Percentiles rank a stretch among this genome's conserved stretches.
phyloP scores from a whole-genome alignment of 2,329 filamentous ascomycete genomes.

The Xylariaceae sp. region DNA sequence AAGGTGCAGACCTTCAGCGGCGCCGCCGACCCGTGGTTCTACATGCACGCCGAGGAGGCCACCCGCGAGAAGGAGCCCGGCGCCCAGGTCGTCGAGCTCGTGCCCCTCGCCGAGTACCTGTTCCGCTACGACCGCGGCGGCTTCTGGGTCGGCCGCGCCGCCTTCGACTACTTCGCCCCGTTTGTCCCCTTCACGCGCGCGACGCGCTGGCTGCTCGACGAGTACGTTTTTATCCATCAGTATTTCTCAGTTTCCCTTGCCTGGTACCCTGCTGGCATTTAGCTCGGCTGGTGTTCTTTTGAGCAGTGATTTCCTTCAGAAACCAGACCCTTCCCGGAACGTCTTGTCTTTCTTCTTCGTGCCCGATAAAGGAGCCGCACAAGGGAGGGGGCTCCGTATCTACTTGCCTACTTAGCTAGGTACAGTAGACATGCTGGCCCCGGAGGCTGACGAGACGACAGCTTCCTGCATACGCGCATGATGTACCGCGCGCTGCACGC shows the following conservation, averaged over 20 bases:
- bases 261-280: too few species aligned
- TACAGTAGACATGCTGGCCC: too few species aligned
- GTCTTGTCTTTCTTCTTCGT: too few species aligned
- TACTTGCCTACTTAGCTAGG: too few species aligned
- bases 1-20: conserved; percentile 34
- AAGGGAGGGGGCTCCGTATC: too few species aligned
- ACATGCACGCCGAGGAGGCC: conserved; percentile 55
- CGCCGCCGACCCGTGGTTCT: conserved; percentile 67
- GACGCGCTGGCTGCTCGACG: conserved; percentile 62
- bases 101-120: conserved; percentile 65
- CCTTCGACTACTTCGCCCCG: conserved; percentile 58
- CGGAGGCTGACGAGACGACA: too few species aligned
- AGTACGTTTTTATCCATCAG: too few species aligned
- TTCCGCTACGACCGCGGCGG: conserved; percentile 70
- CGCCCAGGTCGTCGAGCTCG: conserved; percentile 39
- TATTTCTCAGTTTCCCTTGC: too few species aligned
- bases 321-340: too few species aligned
- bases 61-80: not conserved
- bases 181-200: conserved; percentile 59
- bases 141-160: conserved; percentile 64
- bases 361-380: too few species aligned
- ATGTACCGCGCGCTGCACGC: conserved; percentile 65
- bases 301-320: too few species aligned
- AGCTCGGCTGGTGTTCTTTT: too few species aligned
- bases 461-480: conserved; percentile 66